Percentiles rank a stretch among this genome's conserved stretches.
These are phyloP conservation scores for Solanum lignicaule DNA, from an alignment of 257 asterid genomes.

Conservation along the genomic window DNA sequence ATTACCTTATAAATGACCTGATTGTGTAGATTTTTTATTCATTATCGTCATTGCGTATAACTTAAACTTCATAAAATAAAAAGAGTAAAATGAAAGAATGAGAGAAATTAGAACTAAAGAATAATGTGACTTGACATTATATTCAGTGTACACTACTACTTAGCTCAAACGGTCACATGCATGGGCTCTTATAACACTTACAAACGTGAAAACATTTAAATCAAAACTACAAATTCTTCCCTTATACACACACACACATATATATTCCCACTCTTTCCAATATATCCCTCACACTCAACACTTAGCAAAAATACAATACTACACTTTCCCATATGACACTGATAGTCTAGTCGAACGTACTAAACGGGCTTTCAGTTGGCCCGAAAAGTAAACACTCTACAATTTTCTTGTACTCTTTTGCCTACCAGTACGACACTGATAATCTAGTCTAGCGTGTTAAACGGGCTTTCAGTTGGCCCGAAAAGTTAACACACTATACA, in stretches of 20 bases:
- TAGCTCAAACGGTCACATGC: background rate
- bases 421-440: background rate
- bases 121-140: background rate
- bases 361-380: background rate
- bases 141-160: background rate
- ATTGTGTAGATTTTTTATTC: background rate
- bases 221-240: slow-evolving; percentile 20
- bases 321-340: background rate
- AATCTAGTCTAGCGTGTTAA: background rate
- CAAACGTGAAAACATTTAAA: slow-evolving; percentile 81
- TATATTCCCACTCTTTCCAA: slow-evolving; percentile 48
- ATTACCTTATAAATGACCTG: background rate
- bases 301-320: background rate
- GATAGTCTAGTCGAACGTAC: background rate
- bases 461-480: background rate
- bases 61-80: background rate
- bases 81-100: background rate
- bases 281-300: slow-evolving; percentile 6
- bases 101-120: background rate
- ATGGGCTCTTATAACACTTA: slow-evolving; percentile 6
- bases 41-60: background rate
- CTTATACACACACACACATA: background rate
- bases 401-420: too few species aligned
- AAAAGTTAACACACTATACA: background rate
- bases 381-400: background rate